Evolutionary conservation across 2,329 filamentous ascomycete genomes (phyloP).

Genomic region (Aspergillus brasiliensis): DNA sequence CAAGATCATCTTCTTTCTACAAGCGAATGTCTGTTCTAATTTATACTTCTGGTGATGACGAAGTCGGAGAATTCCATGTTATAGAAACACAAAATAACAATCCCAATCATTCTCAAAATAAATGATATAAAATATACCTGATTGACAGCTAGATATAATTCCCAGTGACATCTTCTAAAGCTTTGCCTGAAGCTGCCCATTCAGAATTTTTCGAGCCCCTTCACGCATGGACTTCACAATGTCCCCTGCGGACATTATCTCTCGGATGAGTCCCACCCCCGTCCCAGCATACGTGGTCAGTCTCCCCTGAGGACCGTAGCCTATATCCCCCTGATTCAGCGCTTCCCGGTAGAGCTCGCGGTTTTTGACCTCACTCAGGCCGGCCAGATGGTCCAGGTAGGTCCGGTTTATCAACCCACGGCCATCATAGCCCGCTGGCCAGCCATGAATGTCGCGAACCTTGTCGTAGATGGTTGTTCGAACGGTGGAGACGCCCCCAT

Average conservation of each 20-base stretch:
- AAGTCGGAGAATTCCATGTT: too few species aligned
- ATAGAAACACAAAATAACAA: too few species aligned
- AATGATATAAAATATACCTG: too few species aligned
- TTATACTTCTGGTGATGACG: too few species aligned
- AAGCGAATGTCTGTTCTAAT: too few species aligned
- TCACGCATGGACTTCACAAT: neutral
- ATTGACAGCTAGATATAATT: too few species aligned
- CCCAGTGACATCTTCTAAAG: too few species aligned
- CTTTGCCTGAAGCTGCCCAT: too few species aligned
- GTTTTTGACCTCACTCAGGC: neutral
- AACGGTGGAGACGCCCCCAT: slow-evolving; percentile 43
- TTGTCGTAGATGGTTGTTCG: slow-evolving; percentile 20
- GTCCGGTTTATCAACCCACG: slow-evolving; percentile 14
- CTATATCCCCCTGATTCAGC: slow-evolving; percentile 5
- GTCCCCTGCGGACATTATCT: neutral
- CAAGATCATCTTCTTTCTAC: too few species aligned
- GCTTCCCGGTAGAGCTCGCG: neutral
- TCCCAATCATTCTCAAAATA: too few species aligned
- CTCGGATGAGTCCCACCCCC: slow-evolving; percentile 18
- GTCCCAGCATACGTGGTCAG: slow-evolving; percentile 12
- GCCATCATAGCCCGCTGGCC: slow-evolving; percentile 18
- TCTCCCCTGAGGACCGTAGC: neutral
- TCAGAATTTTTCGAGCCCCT: too few species aligned
- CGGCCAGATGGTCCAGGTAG: slow-evolving; percentile 9
- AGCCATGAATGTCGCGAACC: slow-evolving; percentile 13